Percentiles rank a stretch among this genome's conserved stretches.
Evolutionary conservation across 768 basidiomycete species (phyloP).

Genomic region (Tulasnella sp.): DNA sequence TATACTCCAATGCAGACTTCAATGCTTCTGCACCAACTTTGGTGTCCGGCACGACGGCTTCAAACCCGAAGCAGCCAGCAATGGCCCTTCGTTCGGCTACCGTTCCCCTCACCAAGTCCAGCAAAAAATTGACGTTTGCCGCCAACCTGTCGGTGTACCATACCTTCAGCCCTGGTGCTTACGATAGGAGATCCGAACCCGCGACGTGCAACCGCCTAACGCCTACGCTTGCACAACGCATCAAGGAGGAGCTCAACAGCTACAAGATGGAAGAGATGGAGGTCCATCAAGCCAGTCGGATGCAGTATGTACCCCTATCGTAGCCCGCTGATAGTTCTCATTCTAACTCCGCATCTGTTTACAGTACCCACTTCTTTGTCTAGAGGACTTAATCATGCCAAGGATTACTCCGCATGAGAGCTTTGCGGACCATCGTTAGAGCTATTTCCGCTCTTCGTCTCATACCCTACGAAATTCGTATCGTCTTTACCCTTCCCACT

Average conservation of each 20-base stretch:
- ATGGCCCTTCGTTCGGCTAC: constrained; percentile 72
- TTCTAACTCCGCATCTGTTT: constrained; percentile 28
- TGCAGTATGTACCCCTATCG: constrained; percentile 60
- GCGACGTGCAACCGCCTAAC: constrained; percentile 97
- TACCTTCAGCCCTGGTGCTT: constrained; percentile 87
- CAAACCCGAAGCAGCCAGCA: constrained; percentile 42
- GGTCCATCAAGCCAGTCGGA: constrained; percentile 88
- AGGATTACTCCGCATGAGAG: not conserved
- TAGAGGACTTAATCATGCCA: constrained; percentile 35
- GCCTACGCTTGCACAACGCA: constrained; percentile 88
- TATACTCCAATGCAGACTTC: constrained; percentile 73
- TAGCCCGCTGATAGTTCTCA: constrained; percentile 13
- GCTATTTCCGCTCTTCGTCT: not conserved
- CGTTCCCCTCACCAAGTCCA: constrained; percentile 38
- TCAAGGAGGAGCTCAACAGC: constrained; percentile 97
- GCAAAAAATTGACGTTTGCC: constrained; percentile 80
- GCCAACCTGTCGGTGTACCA: constrained; percentile 91
- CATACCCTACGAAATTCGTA: not conserved
- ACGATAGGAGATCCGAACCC: constrained; percentile 92
- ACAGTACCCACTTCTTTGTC: constrained; percentile 85
- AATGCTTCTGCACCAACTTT: constrained; percentile 78
- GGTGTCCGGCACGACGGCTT: not conserved
- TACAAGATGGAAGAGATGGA: constrained; percentile 99
- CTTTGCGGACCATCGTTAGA: not conserved
- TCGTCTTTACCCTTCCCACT: not conserved